phyloP scores from a whole-genome alignment of 768 basidiomycete genomes.

The Hortiboletus flavorubellus region DNA sequence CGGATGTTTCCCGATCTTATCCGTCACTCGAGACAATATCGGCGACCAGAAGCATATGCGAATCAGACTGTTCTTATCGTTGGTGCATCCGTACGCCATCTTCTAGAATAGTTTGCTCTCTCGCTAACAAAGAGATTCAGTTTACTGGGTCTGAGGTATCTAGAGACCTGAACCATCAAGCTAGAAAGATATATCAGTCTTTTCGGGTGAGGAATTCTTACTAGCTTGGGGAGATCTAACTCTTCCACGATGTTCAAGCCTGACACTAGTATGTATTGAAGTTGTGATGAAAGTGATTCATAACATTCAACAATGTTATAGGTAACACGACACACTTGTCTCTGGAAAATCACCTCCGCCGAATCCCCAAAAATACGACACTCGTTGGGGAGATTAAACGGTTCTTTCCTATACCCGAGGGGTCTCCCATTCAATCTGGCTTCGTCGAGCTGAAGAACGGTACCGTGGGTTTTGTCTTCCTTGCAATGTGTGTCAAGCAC shows the following conservation, averaged over 20 bases:
- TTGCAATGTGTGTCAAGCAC: not conserved
- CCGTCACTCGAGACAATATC: conserved; percentile 41
- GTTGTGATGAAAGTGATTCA: not conserved
- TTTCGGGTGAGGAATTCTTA: conserved; percentile 5
- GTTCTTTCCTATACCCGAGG: conserved; percentile 6
- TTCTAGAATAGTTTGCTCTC: not conserved
- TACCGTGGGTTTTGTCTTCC: not conserved
- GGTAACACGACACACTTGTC: not conserved
- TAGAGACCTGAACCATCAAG: conserved; percentile 11
- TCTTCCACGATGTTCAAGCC: not conserved
- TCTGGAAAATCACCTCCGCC: not conserved
- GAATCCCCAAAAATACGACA: conserved; percentile 12
- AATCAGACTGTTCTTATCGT: conserved; percentile 41
- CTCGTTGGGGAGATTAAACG: conserved; percentile 12
- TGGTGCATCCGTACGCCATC: conserved; percentile 24
- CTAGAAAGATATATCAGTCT: conserved; percentile 8
- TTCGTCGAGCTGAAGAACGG: conserved; percentile 14
- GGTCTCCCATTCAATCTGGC: conserved; percentile 12
- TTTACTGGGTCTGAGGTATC: conserved; percentile 9
- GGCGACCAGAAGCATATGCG: conserved; percentile 34
- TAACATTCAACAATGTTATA: not conserved
- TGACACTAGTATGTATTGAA: not conserved
- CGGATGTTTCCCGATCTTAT: conserved; percentile 33
- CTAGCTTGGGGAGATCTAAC: not conserved
- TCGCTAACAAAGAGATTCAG: not conserved